Base-by-base conservation (phyloP, 2,329 filamentous ascomycete species). In the Sclerotinia subarctica region DNA sequence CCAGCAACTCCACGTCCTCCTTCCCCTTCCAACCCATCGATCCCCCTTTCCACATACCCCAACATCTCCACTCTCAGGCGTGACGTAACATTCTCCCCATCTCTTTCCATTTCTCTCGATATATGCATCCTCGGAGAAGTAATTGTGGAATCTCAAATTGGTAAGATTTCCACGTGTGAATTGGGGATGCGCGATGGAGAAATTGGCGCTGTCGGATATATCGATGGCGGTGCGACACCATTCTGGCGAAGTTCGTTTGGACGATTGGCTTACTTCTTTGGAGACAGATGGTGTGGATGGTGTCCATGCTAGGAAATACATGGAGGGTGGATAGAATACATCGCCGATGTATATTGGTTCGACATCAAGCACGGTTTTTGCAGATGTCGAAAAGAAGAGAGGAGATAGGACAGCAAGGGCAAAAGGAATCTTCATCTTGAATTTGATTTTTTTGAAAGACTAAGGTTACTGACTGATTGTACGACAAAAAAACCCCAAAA, bases 321-420 rank as follows among this genome's bases (percentile, higher is more conserved):
- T 73, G n/a, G 69, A 66, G 38, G 75, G 74, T 2, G 75, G 72
- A 65, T 68, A 73, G 69, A 76, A 76, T 29, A 74, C 71, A 29
- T 76, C 70, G 59, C 74, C 75, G 8, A 76, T 68, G 64, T 75
- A 75, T 52, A 76, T 75, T 13, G 74, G 74, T 24, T 66, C 44
- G 38, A 70, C 65, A 44, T 72, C 68, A 21, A 71, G 68, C 38
- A 63, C n/a, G 1, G 46, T 63, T 51, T 51, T 51, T 57, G 67
- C 54, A 13, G 15, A 63, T 13, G 32, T 21, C 5, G 32, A 63
- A 51, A 51, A 15, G 26, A 63, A 38, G 5, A 63, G 8, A 26
- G 59, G 46, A 17, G 19, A 51, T 11, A 63, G 26, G 17, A n/a
- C 32, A 38, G 46, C 47, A 26, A 62, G 29, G 7, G 65, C 32